These are phyloP conservation scores for Prunus mongolica DNA, from an alignment of 306 rosid genomes.

Conservation along the genomic window DNA sequence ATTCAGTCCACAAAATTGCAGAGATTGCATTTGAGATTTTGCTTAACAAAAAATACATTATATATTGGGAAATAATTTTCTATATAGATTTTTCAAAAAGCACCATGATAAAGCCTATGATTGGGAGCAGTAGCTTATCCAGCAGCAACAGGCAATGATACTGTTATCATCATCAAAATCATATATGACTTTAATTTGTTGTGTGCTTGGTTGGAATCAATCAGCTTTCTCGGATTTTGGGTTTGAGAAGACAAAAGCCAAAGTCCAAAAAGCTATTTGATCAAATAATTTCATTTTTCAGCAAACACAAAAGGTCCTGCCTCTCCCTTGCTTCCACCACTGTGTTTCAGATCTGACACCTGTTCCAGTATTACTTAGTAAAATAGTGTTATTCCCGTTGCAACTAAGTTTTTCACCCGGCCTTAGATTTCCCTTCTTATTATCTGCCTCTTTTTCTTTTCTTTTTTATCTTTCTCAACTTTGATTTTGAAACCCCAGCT, in stretches of 20 bases:
- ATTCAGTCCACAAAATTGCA: neutral
- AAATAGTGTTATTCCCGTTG: fast-evolving
- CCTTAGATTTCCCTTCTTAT: neutral
- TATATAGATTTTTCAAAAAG: neutral
- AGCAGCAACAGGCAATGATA: slow-evolving; percentile 24
- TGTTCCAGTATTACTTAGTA: neutral
- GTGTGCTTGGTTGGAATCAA: slow-evolving; percentile 32
- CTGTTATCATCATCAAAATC: slow-evolving; percentile 41
- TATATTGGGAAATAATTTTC: too few relatives aligned
- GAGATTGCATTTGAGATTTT: neutral
- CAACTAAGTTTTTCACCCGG: fast-evolving
- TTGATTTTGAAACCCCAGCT: neutral
- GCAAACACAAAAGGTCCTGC: slow-evolving; percentile 24
- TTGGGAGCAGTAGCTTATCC: slow-evolving; percentile 10
- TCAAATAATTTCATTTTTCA: slow-evolving; percentile 28
- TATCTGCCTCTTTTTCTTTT: neutral
- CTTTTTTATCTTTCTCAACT: neutral
- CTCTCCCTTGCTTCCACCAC: neutral
- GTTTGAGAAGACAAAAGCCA: slow-evolving; percentile 69
- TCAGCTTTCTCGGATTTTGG: slow-evolving; percentile 58
- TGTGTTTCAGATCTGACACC: slow-evolving; percentile 5
- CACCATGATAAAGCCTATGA: slow-evolving; percentile 22
- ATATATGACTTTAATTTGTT: neutral
- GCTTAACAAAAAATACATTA: too few relatives aligned
- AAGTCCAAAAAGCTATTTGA: slow-evolving; percentile 34